Percentiles rank a stretch among this genome's conserved stretches.
These are phyloP conservation scores for Ophiosphaerella korrae DNA, from an alignment of 2,329 filamentous ascomycete species.

Conservation along the genomic window DNA sequence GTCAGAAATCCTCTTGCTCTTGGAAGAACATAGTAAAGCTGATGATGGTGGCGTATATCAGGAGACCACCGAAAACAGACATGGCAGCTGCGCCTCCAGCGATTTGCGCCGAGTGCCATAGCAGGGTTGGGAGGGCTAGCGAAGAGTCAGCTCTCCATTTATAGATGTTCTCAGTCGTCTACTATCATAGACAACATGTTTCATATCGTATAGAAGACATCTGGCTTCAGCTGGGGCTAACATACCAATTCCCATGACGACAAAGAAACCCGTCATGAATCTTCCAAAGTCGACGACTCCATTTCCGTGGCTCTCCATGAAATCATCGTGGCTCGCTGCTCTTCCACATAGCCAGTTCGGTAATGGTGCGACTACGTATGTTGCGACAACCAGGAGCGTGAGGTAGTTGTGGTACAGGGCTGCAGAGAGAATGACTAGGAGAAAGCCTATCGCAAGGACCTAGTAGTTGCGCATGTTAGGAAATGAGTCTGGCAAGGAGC, in stretches of 20 bases:
- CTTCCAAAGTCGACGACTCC: conserved; percentile 90
- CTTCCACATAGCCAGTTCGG: conserved; percentile 95
- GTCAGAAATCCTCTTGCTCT: conserved; percentile 92
- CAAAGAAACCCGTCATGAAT: conserved; percentile 93
- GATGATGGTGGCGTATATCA: conserved; percentile 98
- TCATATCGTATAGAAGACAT: too few relatives aligned
- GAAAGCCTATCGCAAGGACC: conserved; percentile 96
- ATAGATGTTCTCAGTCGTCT: not conserved
- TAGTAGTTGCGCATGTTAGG: conserved; percentile 38
- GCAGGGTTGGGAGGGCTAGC: conserved; percentile 81
- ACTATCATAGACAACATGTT: not conserved
- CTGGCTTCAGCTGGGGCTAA: conserved; percentile 28
- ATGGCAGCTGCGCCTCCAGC: conserved; percentile 86
- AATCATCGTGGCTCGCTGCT: conserved; percentile 92
- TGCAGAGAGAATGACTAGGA: conserved; percentile 97
- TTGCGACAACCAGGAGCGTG: conserved; percentile 91
- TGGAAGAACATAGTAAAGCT: conserved; percentile 98
- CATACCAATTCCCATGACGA: conserved; percentile 96
- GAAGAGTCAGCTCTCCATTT: conserved; percentile 13
- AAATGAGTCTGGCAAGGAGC: not conserved
- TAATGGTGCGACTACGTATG: conserved; percentile 89
- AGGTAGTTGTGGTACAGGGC: conserved; percentile 95
- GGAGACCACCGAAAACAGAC: conserved; percentile 86
- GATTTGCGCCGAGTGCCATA: conserved; percentile 87
- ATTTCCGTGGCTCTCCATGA: conserved; percentile 82